These are phyloP conservation scores for Boletus speciosus DNA, from an alignment of 768 basidiomycete genomes.

Conservation along the genomic window DNA sequence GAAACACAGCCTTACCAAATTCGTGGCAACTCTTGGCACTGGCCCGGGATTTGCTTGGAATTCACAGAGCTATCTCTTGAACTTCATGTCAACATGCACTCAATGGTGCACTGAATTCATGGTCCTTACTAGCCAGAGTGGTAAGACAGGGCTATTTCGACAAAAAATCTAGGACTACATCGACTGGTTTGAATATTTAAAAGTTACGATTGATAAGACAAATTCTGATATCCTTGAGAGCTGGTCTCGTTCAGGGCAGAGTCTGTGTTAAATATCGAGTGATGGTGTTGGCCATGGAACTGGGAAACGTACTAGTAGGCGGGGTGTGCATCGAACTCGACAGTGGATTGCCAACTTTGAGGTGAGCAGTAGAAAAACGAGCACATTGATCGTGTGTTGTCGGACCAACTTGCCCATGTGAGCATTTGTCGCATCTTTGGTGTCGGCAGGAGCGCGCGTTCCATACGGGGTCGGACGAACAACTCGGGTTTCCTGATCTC, in stretches of 20 bases:
- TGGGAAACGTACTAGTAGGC: background rate
- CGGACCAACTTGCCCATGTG: slow-evolving; percentile 7
- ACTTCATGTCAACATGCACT: too few species aligned
- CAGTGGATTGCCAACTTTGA: background rate
- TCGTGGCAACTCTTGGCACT: background rate
- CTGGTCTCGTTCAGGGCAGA: background rate
- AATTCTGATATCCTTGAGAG: background rate
- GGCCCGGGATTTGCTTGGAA: too few species aligned
- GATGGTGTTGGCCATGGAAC: background rate
- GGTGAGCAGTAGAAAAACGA: background rate
- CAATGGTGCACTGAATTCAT: too few species aligned
- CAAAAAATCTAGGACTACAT: background rate
- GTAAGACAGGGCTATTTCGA: too few species aligned
- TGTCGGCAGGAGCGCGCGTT: background rate
- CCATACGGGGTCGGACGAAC: background rate
- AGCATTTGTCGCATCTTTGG: background rate
- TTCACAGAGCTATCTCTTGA: too few species aligned
- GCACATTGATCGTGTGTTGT: background rate
- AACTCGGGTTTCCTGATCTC: background rate
- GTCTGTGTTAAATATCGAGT: background rate
- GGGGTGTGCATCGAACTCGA: background rate
- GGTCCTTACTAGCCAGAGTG: too few species aligned
- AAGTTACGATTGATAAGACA: background rate
- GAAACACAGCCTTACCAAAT: background rate
- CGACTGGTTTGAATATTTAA: background rate